phyloP scores from a whole-genome alignment of 1,284 basidiomycete species.

The Apiotrichum mycotoxinovorans region DNA sequence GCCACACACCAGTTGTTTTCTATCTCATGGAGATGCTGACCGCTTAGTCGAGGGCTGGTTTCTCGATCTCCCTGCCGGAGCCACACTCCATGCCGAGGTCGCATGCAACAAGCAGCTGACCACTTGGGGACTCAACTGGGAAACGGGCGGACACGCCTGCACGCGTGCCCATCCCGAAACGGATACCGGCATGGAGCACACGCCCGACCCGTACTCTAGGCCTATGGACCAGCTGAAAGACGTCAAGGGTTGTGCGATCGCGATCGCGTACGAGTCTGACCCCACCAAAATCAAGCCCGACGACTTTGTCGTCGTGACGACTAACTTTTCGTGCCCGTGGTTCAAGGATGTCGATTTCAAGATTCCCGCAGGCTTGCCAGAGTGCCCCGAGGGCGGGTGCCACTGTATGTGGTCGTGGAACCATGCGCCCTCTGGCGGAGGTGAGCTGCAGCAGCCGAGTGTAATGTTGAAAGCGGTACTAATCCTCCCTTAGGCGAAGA shows the following conservation, averaged over 20 bases:
- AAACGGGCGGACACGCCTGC: not conserved
- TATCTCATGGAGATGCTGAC: no score
- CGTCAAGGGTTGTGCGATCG: conserved; percentile 45
- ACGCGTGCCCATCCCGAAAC: no score
- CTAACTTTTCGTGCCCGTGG: conserved; percentile 70
- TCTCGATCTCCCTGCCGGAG: conserved; percentile 44
- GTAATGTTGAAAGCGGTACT: no score
- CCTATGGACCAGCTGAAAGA: not conserved
- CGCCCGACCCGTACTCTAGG: not conserved
- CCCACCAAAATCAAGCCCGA: conserved; percentile 57
- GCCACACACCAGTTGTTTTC: no score
- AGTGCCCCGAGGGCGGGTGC: conserved; percentile 64
- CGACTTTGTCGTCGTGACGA: conserved; percentile 66
- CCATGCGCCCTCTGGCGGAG: conserved; percentile 29
- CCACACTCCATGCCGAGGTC: conserved; percentile 12
- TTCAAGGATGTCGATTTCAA: conserved; percentile 59
- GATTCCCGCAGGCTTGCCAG: conserved; percentile 62
- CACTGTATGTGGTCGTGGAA: conserved; percentile 72
- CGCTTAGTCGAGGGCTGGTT: conserved; percentile 8
- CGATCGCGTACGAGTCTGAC: conserved; percentile 65
- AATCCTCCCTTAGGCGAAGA: conserved; percentile 12
- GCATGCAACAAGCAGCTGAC: conserved; percentile 7
- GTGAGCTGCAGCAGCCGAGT: no score
- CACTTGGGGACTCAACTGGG: not conserved
- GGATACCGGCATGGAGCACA: not conserved